phyloP scores from a whole-genome alignment of 257 asterid genomes.

The Petunia axillaris region DNA sequence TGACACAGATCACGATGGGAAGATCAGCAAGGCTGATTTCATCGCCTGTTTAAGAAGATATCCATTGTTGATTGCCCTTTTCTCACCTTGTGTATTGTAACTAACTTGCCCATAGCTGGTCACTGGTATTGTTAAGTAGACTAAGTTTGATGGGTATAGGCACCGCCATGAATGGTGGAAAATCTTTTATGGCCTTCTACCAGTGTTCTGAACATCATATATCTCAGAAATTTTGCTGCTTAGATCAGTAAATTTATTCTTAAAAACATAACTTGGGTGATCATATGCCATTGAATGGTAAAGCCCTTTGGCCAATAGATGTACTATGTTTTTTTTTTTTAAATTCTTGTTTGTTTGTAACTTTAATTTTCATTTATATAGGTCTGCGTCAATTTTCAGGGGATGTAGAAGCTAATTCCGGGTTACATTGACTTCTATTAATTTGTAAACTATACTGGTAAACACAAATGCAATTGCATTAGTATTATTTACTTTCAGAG shows the following conservation, averaged over 20 bases:
- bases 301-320: neutral
- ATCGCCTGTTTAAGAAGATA: conserved; percentile 55
- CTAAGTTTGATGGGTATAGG: conserved; percentile 19
- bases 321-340: neutral
- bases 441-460: neutral
- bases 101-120: conserved; percentile 30
- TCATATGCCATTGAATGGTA: conserved; percentile 16
- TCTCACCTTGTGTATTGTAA: conserved; percentile 51
- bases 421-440: neutral
- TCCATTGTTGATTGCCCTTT: conserved; percentile 77
- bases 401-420: neutral
- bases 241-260: conserved; percentile 1
- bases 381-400: neutral
- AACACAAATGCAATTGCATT: neutral
- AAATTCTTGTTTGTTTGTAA: neutral
- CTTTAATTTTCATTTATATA: too few species aligned
- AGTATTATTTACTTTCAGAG: too few species aligned
- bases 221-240: conserved; percentile 22
- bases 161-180: conserved; percentile 5
- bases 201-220: neutral
- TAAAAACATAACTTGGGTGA: conserved; percentile 17
- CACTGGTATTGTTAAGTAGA: conserved; percentile 39
- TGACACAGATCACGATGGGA: conserved; percentile 70
- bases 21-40: conserved; percentile 70
- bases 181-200: conserved; percentile 7